Conservation (phyloP, 768 basidiomycete species). For the Suillus discolor region DNA sequence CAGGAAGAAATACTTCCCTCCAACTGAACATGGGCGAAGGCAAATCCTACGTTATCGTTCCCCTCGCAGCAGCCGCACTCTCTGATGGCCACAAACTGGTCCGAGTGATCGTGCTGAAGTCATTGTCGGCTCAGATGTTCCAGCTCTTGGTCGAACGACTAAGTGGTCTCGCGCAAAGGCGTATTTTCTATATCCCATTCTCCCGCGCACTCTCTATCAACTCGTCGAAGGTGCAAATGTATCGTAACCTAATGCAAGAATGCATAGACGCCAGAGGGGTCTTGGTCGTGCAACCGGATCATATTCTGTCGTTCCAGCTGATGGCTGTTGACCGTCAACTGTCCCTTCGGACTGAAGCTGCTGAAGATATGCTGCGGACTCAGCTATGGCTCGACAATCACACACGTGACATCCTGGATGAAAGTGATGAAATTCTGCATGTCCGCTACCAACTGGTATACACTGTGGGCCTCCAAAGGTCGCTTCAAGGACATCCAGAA, state of each 20-base stretch:
- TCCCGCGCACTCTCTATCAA: slow-evolving; percentile 31
- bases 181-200: slow-evolving; percentile 36
- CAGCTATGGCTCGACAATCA: slow-evolving; percentile 12
- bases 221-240: slow-evolving; percentile 16
- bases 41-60: slow-evolving; percentile 52
- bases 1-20: slow-evolving; percentile 38
- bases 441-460: slow-evolving; percentile 37
- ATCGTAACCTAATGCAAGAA: slow-evolving; percentile 37
- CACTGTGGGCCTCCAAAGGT: slow-evolving; percentile 32
- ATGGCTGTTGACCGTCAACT: slow-evolving; percentile 34
- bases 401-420: background rate
- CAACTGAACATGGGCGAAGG: slow-evolving; percentile 66
- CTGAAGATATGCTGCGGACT: slow-evolving; percentile 26
- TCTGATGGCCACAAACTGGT: slow-evolving; percentile 46
- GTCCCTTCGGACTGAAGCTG: slow-evolving; percentile 1
- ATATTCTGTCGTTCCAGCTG: slow-evolving; percentile 53
- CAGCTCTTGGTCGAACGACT: slow-evolving; percentile 46
- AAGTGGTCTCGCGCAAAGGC: slow-evolving; percentile 46
- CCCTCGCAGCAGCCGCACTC: slow-evolving; percentile 41
- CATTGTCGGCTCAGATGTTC: slow-evolving; percentile 51
- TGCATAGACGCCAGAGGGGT: slow-evolving; percentile 45
- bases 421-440: background rate
- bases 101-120: slow-evolving; percentile 53
- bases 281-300: slow-evolving; percentile 55
- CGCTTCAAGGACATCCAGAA: slow-evolving; percentile 33